A percentile compares a stretch with the other conserved stretches of the same genome.
Conservation (phyloP, 2,329 filamentous ascomycete genomes). For the Colletotrichum neosansevieriae region DNA sequence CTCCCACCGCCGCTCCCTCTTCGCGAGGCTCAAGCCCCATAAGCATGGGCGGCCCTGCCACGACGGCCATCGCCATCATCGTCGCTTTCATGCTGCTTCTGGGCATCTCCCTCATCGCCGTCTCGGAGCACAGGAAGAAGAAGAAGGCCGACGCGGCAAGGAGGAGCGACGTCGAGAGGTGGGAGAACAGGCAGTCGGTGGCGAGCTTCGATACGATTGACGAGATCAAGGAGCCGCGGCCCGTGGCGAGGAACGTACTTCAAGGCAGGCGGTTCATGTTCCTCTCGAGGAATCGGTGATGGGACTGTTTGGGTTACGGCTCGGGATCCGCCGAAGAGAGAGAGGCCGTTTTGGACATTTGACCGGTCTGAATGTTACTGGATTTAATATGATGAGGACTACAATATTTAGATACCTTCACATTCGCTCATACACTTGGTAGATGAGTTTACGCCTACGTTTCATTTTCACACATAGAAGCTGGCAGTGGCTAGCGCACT, state of each 20-base stretch:
- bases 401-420: too few species aligned
- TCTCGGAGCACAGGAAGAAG: slow-evolving; percentile 19
- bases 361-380: too few species aligned
- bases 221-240: slow-evolving; percentile 7
- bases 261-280: slow-evolving; percentile 9
- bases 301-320: too few species aligned
- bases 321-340: too few species aligned
- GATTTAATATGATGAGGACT: too few species aligned
- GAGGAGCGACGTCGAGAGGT: neutral
- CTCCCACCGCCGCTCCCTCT: neutral
- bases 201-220: slow-evolving; percentile 11
- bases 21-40: neutral
- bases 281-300: neutral
- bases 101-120: neutral
- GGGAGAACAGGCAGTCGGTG: slow-evolving; percentile 1
- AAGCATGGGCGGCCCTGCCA: slow-evolving; percentile 5
- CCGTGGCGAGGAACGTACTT: neutral
- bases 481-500: too few species aligned
- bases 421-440: too few species aligned
- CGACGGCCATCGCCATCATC: slow-evolving; percentile 4
- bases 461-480: too few species aligned
- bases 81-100: slow-evolving; percentile 17
- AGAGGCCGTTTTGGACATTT: too few species aligned
- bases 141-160: neutral
- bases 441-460: too few species aligned